Evolutionary conservation across 371 early-diverging fungal genomes (phyloP).

Genomic region (Rhizopus stolonifer): DNA sequence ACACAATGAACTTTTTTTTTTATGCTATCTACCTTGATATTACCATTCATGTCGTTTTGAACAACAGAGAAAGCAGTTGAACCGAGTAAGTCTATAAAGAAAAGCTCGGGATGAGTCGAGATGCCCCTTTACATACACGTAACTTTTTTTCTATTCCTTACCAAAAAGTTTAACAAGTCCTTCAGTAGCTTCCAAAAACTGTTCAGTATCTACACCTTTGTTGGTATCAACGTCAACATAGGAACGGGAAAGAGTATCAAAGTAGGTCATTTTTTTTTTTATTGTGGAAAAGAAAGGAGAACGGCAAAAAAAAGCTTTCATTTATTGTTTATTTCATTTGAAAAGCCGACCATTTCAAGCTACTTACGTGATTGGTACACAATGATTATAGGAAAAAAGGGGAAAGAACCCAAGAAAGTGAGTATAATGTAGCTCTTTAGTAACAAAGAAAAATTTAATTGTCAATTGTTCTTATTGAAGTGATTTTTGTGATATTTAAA

Average conservation of each 20-base stretch:
- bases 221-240: slow-evolving; percentile 71
- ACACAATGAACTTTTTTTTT: not conserved
- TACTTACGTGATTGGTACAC: too few species aligned
- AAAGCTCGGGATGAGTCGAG: not conserved
- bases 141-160: slow-evolving; percentile 39
- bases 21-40: slow-evolving; percentile 67
- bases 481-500: too few species aligned
- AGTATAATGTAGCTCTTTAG: too few species aligned
- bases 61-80: slow-evolving; percentile 66
- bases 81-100: slow-evolving; percentile 61
- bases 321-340: not conserved
- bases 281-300: not conserved
- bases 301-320: not conserved
- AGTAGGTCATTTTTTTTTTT: slow-evolving; percentile 40
- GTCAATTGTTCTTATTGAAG: too few species aligned
- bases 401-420: too few species aligned
- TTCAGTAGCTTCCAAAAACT: slow-evolving; percentile 86
- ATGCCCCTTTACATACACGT: too few species aligned
- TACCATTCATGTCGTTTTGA: slow-evolving; percentile 85
- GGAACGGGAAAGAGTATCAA: slow-evolving; percentile 64
- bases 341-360: not conserved
- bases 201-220: slow-evolving; percentile 76
- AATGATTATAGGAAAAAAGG: too few species aligned
- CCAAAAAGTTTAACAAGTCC: slow-evolving; percentile 84
- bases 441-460: too few species aligned